Conservation (phyloP, 768 basidiomycete genomes). For the Suillus decipiens region DNA sequence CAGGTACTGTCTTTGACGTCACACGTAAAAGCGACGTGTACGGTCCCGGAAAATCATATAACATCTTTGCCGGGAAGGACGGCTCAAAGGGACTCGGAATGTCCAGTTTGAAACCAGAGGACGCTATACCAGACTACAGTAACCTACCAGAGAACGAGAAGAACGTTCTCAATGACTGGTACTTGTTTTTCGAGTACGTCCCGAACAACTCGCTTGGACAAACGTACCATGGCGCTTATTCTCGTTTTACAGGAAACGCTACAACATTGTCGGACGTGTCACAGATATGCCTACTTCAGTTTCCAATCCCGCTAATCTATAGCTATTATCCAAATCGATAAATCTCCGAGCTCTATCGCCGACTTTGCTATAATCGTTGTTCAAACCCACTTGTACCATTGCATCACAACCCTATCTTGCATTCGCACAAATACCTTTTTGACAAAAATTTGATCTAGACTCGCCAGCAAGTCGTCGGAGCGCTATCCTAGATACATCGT, state of each 20-base stretch:
- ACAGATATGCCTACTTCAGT: slow-evolving; percentile 49
- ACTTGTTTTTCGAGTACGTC: slow-evolving; percentile 82
- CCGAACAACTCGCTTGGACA: neutral
- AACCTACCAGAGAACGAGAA: slow-evolving; percentile 65
- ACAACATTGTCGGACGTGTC: slow-evolving; percentile 84
- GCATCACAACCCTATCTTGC: neutral
- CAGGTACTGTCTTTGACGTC: slow-evolving; percentile 92
- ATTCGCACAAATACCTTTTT: slow-evolving; percentile 2
- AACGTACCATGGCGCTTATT: neutral
- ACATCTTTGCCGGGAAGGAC: slow-evolving; percentile 92
- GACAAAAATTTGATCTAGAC: neutral
- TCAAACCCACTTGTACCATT: slow-evolving; percentile 2
- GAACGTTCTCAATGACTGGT: slow-evolving; percentile 89
- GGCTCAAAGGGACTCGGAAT: slow-evolving; percentile 86
- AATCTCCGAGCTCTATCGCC: neutral
- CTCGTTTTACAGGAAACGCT: slow-evolving; percentile 62
- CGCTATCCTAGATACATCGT: neutral
- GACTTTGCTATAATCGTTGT: slow-evolving; percentile 3
- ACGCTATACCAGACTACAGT: slow-evolving; percentile 89
- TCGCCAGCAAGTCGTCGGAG: neutral
- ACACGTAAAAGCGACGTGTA: slow-evolving; percentile 85
- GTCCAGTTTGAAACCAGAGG: slow-evolving; percentile 83
- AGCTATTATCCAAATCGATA: neutral
- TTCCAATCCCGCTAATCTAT: slow-evolving; percentile 15
- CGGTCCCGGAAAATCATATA: slow-evolving; percentile 76